phyloP scores from a whole-genome alignment of 371 early-diverging fungal species.

The Mortierella sp. region DNA sequence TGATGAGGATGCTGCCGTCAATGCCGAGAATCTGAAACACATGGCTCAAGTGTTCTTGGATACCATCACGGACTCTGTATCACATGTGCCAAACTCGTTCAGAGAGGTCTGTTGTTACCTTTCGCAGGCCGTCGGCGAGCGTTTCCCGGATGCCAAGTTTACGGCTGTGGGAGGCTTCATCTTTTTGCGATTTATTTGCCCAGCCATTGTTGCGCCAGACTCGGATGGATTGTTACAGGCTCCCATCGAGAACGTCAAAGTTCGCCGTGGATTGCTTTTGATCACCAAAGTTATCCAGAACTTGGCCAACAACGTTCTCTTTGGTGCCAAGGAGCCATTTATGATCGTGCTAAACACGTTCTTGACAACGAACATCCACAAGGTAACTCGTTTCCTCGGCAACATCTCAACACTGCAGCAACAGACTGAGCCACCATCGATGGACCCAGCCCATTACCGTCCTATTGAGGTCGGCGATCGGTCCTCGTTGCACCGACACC shows the following conservation, averaged over 20 bases:
- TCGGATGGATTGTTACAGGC: constrained; percentile 67
- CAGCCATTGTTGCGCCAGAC: constrained; percentile 93
- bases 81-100: constrained; percentile 77
- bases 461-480: constrained; percentile 71
- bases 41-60: constrained; percentile 85
- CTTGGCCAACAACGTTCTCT: constrained; percentile 92
- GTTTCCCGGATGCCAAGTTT: constrained; percentile 88
- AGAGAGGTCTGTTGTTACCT: constrained; percentile 87
- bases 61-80: constrained; percentile 79
- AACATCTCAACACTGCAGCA: constrained; percentile 61
- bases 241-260: constrained; percentile 64
- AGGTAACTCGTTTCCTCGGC: constrained; percentile 69
- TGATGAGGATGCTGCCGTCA: constrained; percentile 71
- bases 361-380: constrained; percentile 77
- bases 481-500: constrained; percentile 70
- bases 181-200: constrained; percentile 95
- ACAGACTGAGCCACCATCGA: constrained; percentile 41
- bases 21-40: constrained; percentile 81
- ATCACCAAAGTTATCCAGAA: constrained; percentile 96
- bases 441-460: constrained; percentile 53
- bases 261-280: constrained; percentile 88
- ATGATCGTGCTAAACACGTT: constrained; percentile 92
- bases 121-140: constrained; percentile 76
- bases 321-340: constrained; percentile 92
- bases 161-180: constrained; percentile 95